These are phyloP conservation scores for Arachnomyces sp. DNA, from an alignment of 2,329 filamentous ascomycete species.

Conservation along the genomic window DNA sequence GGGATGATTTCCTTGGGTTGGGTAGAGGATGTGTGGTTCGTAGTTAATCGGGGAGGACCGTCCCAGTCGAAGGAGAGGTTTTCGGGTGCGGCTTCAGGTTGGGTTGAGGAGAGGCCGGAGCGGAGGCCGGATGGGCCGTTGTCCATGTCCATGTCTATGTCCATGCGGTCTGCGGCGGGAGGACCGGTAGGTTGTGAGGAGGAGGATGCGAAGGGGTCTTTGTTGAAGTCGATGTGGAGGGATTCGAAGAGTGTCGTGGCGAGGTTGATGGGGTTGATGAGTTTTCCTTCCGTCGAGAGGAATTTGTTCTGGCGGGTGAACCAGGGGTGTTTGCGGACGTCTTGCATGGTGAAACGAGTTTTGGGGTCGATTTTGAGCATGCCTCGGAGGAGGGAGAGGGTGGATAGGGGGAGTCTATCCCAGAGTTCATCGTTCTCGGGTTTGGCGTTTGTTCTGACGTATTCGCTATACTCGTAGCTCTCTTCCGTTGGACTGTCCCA, in stretches of 20 bases:
- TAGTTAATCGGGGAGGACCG: conserved; percentile 53
- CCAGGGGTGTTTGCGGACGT: conserved; percentile 89
- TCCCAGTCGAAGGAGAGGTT: conserved; percentile 86
- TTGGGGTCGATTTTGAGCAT: conserved; percentile 78
- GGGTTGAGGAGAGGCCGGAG: conserved; percentile 63
- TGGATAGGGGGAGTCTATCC: conserved; percentile 64
- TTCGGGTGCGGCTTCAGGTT: conserved; percentile 68
- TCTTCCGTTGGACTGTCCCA: conserved; percentile 86
- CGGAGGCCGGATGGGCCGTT: conserved; percentile 31
- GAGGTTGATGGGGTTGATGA: conserved; percentile 70
- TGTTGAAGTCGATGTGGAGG: conserved; percentile 77
- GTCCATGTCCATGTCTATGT: conserved; percentile 71
- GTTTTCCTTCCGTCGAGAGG: conserved; percentile 62
- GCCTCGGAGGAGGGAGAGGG: conserved; percentile 74
- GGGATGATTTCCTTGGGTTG: conserved; percentile 36
- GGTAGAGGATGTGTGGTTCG: conserved; percentile 35
- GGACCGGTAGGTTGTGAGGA: conserved; percentile 15
- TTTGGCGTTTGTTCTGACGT: conserved; percentile 67
- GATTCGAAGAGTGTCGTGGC: conserved; percentile 94
- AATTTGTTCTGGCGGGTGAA: conserved; percentile 76
- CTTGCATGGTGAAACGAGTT: conserved; percentile 73
- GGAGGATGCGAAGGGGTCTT: conserved; percentile 49
- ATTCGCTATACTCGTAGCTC: conserved; percentile 89
- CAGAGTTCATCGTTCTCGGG: conserved; percentile 75
- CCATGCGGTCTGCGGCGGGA: conserved; percentile 53